Evolutionary conservation across 2,329 filamentous ascomycete genomes (phyloP).

Genomic region (Dactylellina drechsleri): DNA sequence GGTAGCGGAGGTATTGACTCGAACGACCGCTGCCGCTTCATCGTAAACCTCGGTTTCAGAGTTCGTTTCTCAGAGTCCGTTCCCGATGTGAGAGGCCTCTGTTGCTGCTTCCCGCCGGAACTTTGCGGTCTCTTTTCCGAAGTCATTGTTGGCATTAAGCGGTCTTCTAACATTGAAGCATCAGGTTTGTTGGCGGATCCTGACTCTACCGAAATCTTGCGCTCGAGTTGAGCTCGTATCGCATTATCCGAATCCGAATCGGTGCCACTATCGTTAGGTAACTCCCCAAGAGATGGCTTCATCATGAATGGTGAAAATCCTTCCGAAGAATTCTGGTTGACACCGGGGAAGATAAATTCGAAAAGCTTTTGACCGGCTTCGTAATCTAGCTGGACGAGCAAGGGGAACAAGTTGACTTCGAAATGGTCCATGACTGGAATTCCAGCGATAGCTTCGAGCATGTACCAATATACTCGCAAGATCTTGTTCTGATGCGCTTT

Average conservation of each 20-base stretch:
- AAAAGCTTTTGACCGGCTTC: conserved; percentile 93
- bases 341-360: conserved; percentile 95
- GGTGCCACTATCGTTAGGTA: conserved; percentile 62
- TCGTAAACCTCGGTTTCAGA: conserved; percentile 39
- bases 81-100: conserved; percentile 61
- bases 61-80: conserved; percentile 61
- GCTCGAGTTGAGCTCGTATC: conserved; percentile 79
- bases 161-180: conserved; percentile 28
- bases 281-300: conserved; percentile 65
- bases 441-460: conserved; percentile 96
- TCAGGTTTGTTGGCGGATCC: conserved; percentile 61
- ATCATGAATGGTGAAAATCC: conserved; percentile 67
- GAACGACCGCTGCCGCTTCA: conserved; percentile 64
- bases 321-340: conserved; percentile 69
- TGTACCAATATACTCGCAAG: conserved; percentile 95
- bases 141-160: conserved; percentile 44
- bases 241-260: conserved; percentile 69
- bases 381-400: conserved; percentile 91
- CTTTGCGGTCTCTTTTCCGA: conserved; percentile 52
- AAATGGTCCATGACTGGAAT: conserved; percentile 98
- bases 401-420: conserved; percentile 89
- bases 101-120: conserved; percentile 30
- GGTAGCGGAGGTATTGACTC: conserved; percentile 69
- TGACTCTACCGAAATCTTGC: conserved; percentile 71
- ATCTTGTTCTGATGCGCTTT: conserved; percentile 78